Evolutionary conservation across 169 alveolate genomes (phyloP).

Genomic region (Babesia ovis): DNA sequence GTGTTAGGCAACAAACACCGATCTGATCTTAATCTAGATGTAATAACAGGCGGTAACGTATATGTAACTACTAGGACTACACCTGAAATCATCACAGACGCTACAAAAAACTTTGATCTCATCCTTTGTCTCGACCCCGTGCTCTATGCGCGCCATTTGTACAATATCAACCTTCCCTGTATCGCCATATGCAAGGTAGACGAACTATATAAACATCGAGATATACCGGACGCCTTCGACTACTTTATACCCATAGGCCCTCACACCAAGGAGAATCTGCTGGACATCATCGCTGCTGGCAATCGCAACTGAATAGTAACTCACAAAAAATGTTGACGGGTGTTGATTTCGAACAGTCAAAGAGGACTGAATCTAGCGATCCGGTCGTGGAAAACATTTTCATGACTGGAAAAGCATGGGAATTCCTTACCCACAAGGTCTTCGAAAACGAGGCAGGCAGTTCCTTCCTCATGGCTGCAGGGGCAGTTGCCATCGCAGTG

Average conservation of each 20-base stretch:
- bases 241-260: constrained; percentile 72
- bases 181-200: constrained; percentile 68
- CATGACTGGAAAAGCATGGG: constrained; percentile 69
- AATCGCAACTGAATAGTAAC: background rate
- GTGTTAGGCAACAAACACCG: constrained; percentile 68
- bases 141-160: constrained; percentile 66
- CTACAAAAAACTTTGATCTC: constrained; percentile 68
- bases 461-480: constrained; percentile 65
- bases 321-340: constrained; percentile 34
- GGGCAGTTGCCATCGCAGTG: constrained; percentile 64
- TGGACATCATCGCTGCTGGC: constrained; percentile 36
- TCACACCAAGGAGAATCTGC: constrained; percentile 40
- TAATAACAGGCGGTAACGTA: constrained; percentile 24
- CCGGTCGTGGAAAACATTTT: constrained; percentile 63
- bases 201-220: constrained; percentile 66
- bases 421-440: constrained; percentile 63
- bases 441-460: constrained; percentile 70
- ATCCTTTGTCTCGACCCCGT: constrained; percentile 75
- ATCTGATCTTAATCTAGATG: constrained; percentile 51
- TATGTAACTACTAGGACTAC: constrained; percentile 35
- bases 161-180: constrained; percentile 74
- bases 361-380: constrained; percentile 47
- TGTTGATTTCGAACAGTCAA: constrained; percentile 51
- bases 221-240: constrained; percentile 72
- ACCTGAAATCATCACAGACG: constrained; percentile 62